Conservation (phyloP, 1,284 basidiomycete species). For the Rhodotorula sp. region DNA sequence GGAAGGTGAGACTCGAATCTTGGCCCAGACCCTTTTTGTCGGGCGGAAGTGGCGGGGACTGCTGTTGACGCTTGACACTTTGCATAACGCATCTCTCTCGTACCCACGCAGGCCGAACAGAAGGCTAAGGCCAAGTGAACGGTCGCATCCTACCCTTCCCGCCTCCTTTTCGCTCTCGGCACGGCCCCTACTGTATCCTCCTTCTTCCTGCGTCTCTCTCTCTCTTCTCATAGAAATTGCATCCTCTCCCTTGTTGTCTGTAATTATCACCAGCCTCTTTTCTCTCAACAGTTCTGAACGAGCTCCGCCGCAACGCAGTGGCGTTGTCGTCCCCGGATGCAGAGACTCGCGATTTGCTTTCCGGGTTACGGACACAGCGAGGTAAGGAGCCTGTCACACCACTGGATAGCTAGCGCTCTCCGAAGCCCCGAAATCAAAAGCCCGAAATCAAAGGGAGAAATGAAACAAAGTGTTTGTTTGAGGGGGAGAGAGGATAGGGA, state of each 20-base stretch:
- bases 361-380: no score
- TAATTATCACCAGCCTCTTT: not conserved
- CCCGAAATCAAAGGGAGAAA: no score
- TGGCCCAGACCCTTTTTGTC: not conserved
- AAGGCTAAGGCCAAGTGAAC: conserved; percentile 2
- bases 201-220: no score
- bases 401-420: no score
- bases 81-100: not conserved
- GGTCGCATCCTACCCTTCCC: not conserved
- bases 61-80: no score
- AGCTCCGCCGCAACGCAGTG: not conserved
- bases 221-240: not conserved
- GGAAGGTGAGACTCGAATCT: conserved; percentile 17
- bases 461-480: no score
- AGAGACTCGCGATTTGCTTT: no score
- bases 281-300: not conserved
- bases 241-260: not conserved
- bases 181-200: no score
- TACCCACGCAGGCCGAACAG: conserved; percentile 1
- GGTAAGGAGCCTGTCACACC: no score
- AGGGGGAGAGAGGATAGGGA: not conserved
- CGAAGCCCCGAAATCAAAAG: no score
- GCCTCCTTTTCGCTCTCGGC: not conserved
- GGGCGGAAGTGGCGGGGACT: no score
- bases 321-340: no score